phyloP scores from a whole-genome alignment of 306 rosid species.

The Trifolium repens region DNA sequence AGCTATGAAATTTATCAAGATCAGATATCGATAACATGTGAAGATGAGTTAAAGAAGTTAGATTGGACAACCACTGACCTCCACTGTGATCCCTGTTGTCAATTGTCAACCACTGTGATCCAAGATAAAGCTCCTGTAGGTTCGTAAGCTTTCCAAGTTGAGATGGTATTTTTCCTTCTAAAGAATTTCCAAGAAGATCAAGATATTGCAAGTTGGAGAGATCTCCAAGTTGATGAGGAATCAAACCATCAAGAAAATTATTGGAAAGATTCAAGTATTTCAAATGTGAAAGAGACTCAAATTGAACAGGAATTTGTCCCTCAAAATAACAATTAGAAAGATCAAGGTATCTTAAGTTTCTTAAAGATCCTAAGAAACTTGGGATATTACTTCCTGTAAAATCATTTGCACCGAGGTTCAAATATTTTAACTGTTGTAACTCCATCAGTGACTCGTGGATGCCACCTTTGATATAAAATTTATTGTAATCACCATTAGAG shows the following conservation, averaged over 20 bases:
- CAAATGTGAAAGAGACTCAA: constrained; percentile 32
- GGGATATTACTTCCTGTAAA: not conserved
- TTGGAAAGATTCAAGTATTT: constrained; percentile 30
- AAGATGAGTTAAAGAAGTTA: not conserved
- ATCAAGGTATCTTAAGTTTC: constrained; percentile 29
- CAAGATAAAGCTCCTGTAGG: constrained; percentile 33
- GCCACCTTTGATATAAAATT: not conserved
- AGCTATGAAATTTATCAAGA: too few relatives aligned
- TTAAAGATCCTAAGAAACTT: not conserved
- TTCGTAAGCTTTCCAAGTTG: constrained; percentile 40
- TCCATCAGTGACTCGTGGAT: too few relatives aligned
- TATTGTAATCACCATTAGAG: not conserved
- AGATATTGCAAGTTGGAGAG: constrained; percentile 35
- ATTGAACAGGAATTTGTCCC: not conserved
- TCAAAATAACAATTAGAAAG: not conserved
- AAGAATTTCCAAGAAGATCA: not conserved
- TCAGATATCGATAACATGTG: too few relatives aligned
- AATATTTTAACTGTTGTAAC: too few relatives aligned
- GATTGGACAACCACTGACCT: not conserved
- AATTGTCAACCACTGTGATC: constrained; percentile 21
- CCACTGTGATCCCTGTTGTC: not conserved
- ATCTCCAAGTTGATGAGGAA: constrained; percentile 31
- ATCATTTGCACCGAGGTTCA: too few relatives aligned
- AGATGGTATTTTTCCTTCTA: constrained; percentile 29
- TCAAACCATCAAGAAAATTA: too few relatives aligned